Conservation (phyloP, 495 filamentous ascomycete species). For the Evernia prunastri region DNA sequence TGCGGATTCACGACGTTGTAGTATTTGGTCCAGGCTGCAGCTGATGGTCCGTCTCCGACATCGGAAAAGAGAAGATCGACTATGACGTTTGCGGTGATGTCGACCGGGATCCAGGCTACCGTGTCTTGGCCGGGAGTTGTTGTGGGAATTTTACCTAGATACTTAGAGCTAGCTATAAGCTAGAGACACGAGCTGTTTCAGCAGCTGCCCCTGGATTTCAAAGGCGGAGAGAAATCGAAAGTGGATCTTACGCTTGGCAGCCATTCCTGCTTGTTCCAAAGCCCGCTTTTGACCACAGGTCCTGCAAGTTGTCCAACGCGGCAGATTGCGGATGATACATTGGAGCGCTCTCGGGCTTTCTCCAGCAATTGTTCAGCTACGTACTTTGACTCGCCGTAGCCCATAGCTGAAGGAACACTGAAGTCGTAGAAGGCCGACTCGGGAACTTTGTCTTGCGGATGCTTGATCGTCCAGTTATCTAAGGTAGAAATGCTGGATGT, state of each 20-base stretch:
- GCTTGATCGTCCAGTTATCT: background rate
- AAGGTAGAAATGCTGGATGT: background rate
- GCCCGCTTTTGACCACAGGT: conserved; percentile 33
- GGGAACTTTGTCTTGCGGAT: conserved; percentile 12
- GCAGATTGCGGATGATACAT: conserved; percentile 40
- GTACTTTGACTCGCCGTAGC: conserved; percentile 24
- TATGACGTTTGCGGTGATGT: background rate
- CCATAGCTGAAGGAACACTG: conserved; percentile 16
- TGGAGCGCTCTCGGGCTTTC: conserved; percentile 32
- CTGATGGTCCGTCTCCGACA: background rate
- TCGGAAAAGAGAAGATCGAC: conserved; percentile 8
- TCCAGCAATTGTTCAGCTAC: conserved; percentile 35
- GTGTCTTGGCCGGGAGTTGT: background rate
- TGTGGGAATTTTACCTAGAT: conserved; percentile 6
- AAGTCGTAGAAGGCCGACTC: conserved; percentile 14
- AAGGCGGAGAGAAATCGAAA: background rate
- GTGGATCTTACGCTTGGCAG: conserved; percentile 34
- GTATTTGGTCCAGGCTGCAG: background rate
- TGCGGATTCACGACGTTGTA: conserved; percentile 10
- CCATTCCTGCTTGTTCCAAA: conserved; percentile 52
- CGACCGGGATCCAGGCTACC: conserved; percentile 12
- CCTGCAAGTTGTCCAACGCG: conserved; percentile 56
- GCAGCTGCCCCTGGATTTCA: background rate
- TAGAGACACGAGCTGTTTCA: conserved; percentile 2
- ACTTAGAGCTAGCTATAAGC: conserved; percentile 35